Percentiles rank a stretch among this genome's conserved stretches.
Evolutionary conservation across 345 rosid species (phyloP).

Genomic region (Eucalyptus dawsonii): DNA sequence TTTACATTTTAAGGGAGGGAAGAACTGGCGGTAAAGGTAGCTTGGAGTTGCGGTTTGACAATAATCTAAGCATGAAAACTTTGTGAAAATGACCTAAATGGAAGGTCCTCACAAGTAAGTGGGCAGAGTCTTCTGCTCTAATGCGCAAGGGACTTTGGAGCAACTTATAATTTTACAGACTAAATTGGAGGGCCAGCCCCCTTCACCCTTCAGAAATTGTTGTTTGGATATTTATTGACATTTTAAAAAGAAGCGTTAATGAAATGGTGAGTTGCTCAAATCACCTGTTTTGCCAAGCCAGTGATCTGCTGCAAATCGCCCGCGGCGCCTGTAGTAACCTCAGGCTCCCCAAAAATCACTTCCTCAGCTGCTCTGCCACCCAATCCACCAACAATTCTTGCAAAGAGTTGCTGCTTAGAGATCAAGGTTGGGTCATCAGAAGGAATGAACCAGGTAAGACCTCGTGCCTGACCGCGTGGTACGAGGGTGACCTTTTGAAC

Average conservation of each 20-base stretch:
- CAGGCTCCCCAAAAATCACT: slow-evolving; percentile 87
- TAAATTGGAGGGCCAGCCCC: neutral
- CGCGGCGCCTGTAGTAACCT: slow-evolving; percentile 96
- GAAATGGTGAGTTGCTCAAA: neutral
- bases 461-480: slow-evolving; percentile 96
- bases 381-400: slow-evolving; percentile 94
- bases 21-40: neutral
- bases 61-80: neutral
- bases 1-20: neutral
- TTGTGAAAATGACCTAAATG: neutral
- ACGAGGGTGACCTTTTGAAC: slow-evolving; percentile 90
- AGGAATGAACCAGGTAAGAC: slow-evolving; percentile 99
- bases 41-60: neutral
- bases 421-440: slow-evolving; percentile 87
- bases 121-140: neutral
- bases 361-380: slow-evolving; percentile 99
- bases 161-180: neutral
- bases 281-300: slow-evolving; percentile 85
- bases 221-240: neutral
- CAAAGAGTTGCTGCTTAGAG: slow-evolving; percentile 95
- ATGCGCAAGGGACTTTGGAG: neutral
- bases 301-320: slow-evolving; percentile 98
- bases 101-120: neutral
- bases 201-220: neutral
- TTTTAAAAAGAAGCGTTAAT: neutral